Evolutionary conservation across 2,329 filamentous ascomycete genomes (phyloP).

Genomic region (Ilyonectria robusta): DNA sequence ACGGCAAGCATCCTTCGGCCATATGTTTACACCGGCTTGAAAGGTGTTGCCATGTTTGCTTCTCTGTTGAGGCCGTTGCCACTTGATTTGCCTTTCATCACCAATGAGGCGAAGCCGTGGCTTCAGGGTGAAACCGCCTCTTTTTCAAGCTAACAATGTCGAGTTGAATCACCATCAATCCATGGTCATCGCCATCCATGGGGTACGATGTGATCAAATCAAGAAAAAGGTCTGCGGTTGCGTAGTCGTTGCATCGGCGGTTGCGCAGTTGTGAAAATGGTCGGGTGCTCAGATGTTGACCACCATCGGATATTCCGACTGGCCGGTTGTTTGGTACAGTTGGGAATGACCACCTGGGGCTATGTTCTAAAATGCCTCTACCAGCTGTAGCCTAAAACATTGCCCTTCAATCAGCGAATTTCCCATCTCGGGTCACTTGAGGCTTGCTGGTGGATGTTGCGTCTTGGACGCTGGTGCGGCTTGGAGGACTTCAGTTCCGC

Average conservation of each 20-base stretch:
- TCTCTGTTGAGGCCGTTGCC: not conserved
- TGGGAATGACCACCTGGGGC: not conserved
- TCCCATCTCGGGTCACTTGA: not conserved
- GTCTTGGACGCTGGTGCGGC: not conserved
- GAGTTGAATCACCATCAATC: not conserved
- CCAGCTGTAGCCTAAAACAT: not conserved
- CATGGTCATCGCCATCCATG: not conserved
- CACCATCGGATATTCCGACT: not conserved
- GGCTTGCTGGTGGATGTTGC: not conserved
- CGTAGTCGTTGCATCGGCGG: not conserved
- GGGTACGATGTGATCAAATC: not conserved
- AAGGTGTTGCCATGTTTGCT: not conserved
- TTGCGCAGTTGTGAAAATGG: not conserved
- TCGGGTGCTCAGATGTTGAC: not conserved
- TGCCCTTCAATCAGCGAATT: not conserved
- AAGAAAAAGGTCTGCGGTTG: not conserved
- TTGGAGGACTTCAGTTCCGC: not conserved
- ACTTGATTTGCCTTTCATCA: not conserved
- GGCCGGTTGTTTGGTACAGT: not conserved
- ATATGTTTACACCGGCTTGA: not conserved
- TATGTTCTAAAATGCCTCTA: not conserved
- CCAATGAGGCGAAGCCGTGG: not conserved
- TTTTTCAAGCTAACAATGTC: not conserved
- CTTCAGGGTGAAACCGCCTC: not conserved
- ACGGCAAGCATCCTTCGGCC: not conserved